Conservation (phyloP, 2,329 filamentous ascomycete species). For the Truncatella angustata region DNA sequence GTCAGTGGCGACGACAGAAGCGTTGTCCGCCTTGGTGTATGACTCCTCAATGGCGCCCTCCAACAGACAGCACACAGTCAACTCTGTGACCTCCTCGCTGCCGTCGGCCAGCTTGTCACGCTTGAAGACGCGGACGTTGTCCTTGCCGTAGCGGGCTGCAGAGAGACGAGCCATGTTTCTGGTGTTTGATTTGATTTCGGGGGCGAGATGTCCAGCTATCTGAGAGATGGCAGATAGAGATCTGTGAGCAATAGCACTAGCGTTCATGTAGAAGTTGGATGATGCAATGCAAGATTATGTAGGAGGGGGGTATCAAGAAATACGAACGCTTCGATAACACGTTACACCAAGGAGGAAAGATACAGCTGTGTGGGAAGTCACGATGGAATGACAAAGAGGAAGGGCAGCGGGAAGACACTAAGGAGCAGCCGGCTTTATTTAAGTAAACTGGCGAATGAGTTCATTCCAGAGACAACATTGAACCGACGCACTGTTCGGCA, state of each 20-base stretch:
- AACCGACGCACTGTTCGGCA: neutral
- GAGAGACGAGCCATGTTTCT: slow-evolving; percentile 52
- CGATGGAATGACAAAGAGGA: neutral
- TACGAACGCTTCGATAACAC: no score
- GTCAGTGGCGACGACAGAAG: slow-evolving; percentile 91
- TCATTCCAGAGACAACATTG: neutral
- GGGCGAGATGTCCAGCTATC: neutral
- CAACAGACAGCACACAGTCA: slow-evolving; percentile 89
- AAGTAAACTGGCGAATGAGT: neutral
- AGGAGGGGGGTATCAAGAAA: neutral
- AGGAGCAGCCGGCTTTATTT: neutral
- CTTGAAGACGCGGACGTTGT: slow-evolving; percentile 98
- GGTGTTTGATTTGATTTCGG: neutral
- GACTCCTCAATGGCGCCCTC: slow-evolving; percentile 89
- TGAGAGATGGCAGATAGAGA: neutral
- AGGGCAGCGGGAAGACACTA: neutral
- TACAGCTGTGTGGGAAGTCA: no score
- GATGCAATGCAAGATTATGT: neutral
- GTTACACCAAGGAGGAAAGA: no score
- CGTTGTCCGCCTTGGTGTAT: slow-evolving; percentile 93
- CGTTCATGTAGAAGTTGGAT: neutral
- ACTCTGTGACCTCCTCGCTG: slow-evolving; percentile 81
- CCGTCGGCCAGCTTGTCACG: slow-evolving; percentile 74
- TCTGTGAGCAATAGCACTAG: neutral
- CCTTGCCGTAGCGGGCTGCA: slow-evolving; percentile 81